Evolutionary conservation across 139 green algal genomes (phyloP).

Genomic region (Coelastrella sp.): DNA sequence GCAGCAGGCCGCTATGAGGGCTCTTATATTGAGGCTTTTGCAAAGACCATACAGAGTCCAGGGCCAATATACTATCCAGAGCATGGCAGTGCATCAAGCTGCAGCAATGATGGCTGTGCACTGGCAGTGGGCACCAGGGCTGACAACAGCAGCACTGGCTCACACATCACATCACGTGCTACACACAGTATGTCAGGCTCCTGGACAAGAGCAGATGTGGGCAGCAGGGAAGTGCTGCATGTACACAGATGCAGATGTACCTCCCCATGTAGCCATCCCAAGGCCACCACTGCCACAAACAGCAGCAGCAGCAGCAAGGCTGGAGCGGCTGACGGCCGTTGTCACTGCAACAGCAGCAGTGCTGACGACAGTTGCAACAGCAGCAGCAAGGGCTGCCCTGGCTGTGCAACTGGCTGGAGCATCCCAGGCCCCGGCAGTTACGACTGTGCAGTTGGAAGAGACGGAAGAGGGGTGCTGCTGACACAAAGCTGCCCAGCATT

Average conservation of each 20-base stretch:
- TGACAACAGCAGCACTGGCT: not conserved
- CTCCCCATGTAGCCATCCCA: not conserved
- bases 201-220: not conserved
- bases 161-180: not conserved
- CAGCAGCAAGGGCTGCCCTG: not conserved
- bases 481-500: slow-evolving; percentile 32
- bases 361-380: not conserved
- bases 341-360: not conserved
- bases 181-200: not conserved
- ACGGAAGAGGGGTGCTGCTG: slow-evolving; percentile 15
- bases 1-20: not conserved
- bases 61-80: slow-evolving; percentile 20
- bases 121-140: not conserved
- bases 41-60: slow-evolving; percentile 20
- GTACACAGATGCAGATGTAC: slow-evolving; percentile 6
- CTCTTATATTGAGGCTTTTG: slow-evolving; percentile 16
- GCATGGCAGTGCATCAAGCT: not conserved
- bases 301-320: not conserved
- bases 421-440: not conserved
- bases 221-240: slow-evolving; percentile 8
- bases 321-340: not conserved
- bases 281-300: not conserved
- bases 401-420: not conserved
- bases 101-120: not conserved
- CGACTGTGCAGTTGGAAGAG: not conserved